phyloP scores from a whole-genome alignment of 257 asterid species.

The Paulownia fortunei region DNA sequence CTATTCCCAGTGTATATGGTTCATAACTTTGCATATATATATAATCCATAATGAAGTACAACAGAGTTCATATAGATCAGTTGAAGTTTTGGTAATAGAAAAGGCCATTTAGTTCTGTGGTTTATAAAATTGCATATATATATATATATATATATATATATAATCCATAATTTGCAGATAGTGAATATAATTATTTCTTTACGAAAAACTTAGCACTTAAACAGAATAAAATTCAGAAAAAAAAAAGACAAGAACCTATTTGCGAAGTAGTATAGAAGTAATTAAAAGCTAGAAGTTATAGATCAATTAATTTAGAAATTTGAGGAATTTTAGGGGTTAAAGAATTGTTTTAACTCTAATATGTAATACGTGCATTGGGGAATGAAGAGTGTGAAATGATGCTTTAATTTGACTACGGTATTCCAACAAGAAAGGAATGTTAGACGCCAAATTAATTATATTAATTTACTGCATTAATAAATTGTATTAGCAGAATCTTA shows the following conservation, averaged over 20 bases:
- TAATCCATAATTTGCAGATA: no score
- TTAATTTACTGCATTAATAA: background rate
- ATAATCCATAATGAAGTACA: conserved; percentile 3
- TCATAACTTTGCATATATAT: conserved; percentile 21
- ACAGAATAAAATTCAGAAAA: no score
- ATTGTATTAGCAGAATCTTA: conserved; percentile 30
- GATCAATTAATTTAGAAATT: background rate
- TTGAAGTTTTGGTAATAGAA: conserved; percentile 4
- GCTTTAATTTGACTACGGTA: conserved; percentile 11
- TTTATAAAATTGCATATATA: no score
- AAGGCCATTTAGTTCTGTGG: conserved; percentile 18
- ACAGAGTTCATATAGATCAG: conserved; percentile 14
- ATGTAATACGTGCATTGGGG: background rate
- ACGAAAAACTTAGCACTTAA: no score
- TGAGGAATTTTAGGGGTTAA: background rate
- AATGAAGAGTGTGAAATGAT: background rate
- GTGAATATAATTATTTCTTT: no score
- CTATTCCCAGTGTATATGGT: conserved; percentile 30
- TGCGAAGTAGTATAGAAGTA: no score
- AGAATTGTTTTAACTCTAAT: background rate
- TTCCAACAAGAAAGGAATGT: conserved; percentile 24
- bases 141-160: no score
- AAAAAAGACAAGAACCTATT: no score
- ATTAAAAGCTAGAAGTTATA: background rate
- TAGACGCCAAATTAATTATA: conserved; percentile 1